Evolutionary conservation across 306 rosid species (phyloP), one percentile per base, ranked within the genome.

Genomic region (Quercus bicolor): DNA sequence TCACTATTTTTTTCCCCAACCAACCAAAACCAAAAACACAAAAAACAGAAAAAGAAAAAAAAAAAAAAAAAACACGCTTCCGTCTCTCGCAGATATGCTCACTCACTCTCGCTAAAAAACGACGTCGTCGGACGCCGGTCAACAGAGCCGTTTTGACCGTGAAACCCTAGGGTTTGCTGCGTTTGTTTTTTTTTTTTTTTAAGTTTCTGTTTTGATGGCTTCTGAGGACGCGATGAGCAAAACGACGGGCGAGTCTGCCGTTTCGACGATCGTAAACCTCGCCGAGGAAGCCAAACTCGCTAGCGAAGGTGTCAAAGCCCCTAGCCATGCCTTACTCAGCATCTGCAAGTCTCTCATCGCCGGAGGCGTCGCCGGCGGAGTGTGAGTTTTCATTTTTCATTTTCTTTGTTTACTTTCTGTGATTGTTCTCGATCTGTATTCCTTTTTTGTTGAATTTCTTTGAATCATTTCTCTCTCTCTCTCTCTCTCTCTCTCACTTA

Each of bases 321-420:
- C 89, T 1, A 56, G 77, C 75, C 84, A 74, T n/a, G 71, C 84
- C 40, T 51, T 86, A 56, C 86, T 89, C 75, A 77, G 82, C 74
- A 83, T 87, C 81, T 82, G 85, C 82, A 87, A 91, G 82, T 91
- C 96, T 62, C 96, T 91, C 54, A 79, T 84, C 34, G 90, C 93
- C 57, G 96, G 93, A 55, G 93, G 96, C 75, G 82, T 91, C 80
- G 96, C 93, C 70, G 93, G 96, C 5, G 91, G 93, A 87, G 88
- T 89, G 96, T 91, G 64, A 89, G 96, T 86, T 83, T n/a, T 55
- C 40, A 48, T 29, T 5, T 74, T 29, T 71, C 45, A 0, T 40
- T 40, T 7, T 8, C 77, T 56, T 6, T 34, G 7, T 13, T 45
- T 18, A 2, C 16, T 28, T 23, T 43, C 59, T 37, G 48, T 6